Evolutionary conservation across 257 asterid genomes (phyloP).

Genomic region (Solanum bulbocastanum): DNA sequence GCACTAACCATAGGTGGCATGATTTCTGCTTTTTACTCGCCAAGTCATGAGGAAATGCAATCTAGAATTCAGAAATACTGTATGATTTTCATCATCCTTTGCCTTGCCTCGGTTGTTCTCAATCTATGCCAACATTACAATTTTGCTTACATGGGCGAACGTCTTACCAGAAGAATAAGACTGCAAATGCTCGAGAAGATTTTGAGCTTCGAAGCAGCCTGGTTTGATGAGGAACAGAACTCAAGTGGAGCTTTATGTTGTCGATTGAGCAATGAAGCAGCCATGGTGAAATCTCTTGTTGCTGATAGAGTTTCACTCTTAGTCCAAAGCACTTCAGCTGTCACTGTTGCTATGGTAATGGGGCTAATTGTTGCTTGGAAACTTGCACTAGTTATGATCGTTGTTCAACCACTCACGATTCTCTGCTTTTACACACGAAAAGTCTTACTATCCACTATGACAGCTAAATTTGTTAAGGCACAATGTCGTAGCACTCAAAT

Average conservation of each 20-base stretch:
- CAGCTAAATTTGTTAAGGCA: slow-evolving; percentile 58
- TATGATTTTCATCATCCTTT: slow-evolving; percentile 38
- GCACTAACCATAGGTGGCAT: slow-evolving; percentile 76
- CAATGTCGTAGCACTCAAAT: slow-evolving; percentile 67
- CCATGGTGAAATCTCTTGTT: slow-evolving; percentile 69
- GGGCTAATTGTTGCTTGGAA: slow-evolving; percentile 79
- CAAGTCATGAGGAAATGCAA: slow-evolving; percentile 52
- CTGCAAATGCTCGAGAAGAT: slow-evolving; percentile 51
- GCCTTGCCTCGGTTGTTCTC: slow-evolving; percentile 38
- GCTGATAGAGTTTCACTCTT: slow-evolving; percentile 61
- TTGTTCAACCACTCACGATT: slow-evolving; percentile 73
- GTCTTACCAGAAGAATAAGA: slow-evolving; percentile 47
- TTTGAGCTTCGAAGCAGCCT: slow-evolving; percentile 60
- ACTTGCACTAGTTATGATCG: slow-evolving; percentile 78
- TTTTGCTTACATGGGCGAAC: slow-evolving; percentile 76
- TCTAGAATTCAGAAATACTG: slow-evolving; percentile 40
- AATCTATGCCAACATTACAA: slow-evolving; percentile 71
- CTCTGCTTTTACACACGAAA: slow-evolving; percentile 63
- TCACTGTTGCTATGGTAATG: slow-evolving; percentile 46
- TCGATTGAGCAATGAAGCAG: slow-evolving; percentile 57
- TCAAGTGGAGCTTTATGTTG: slow-evolving; percentile 60
- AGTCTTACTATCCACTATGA: slow-evolving; percentile 51
- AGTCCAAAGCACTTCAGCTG: slow-evolving; percentile 61
- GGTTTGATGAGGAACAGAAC: slow-evolving; percentile 71
- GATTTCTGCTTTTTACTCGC: slow-evolving; percentile 57